Evolutionary conservation across 371 early-diverging fungal species (phyloP), one percentile per base, ranked within the genome.

Genomic region (Mucor plumbeus): DNA sequence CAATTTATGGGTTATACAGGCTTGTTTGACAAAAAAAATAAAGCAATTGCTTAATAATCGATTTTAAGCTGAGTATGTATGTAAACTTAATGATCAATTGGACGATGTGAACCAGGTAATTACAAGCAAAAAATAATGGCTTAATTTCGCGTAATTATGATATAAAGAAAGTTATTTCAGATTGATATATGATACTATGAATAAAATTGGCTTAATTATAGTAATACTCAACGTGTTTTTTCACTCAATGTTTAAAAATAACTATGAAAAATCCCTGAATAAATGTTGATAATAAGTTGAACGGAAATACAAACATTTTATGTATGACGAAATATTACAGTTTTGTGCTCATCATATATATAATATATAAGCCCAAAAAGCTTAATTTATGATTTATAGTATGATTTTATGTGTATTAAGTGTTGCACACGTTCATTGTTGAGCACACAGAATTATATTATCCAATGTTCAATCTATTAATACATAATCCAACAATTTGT

Each of bases 251-350:
- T 50, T 50, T 50, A 50, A 50, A 50, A 50, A 50, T 50, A 50
- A 26, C 50, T 21, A 26, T 19, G 26, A 19, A 50, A 11, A 50
- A 26, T 50, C 26, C 19, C 50, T 50, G 50, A 50, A 50, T 50
- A 26, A 19, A 50, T 38, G 11, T 4, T 38, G 11, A 26, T 26
- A 26, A 3, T 26, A 26, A 26, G 26, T 26, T 26, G 26, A 26
- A 26, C 26, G 26, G 21, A 50, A 50, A 50, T 50, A 50, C 50
- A 50, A 26, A 50, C 21, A 26, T 50, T 19, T 21, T n/a, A 9
- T 21, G 50, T 50, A 50, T 50, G 50, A 50, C 50, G 50, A 50
- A 50, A 50, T 50, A 21, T 26, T 50, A 50, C 50, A 50, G 50
- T 50, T 50, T 21, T 11, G 3, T 21, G 50, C 5, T 38, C 38